Percentiles rank a stretch among this genome's conserved stretches.
phyloP scores from a whole-genome alignment of 345 rosid genomes.

The Arabis hirsuta region DNA sequence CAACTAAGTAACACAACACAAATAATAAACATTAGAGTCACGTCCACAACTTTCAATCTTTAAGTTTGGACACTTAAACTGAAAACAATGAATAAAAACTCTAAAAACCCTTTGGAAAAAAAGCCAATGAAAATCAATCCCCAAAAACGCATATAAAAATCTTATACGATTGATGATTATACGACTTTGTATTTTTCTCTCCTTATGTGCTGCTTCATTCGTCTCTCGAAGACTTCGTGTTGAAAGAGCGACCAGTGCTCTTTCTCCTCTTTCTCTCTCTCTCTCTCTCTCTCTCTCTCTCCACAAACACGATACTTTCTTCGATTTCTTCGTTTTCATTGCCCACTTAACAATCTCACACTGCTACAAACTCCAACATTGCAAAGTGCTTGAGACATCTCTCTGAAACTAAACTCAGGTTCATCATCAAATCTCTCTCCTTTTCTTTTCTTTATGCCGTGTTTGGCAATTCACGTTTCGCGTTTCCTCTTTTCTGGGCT shows the following conservation, averaged over 20 bases:
- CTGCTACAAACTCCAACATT: conserved; percentile 39
- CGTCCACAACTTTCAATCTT: conserved; percentile 20
- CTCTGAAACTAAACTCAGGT: conserved; percentile 33
- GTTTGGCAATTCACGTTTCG: conserved; percentile 48
- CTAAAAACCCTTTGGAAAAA: conserved; percentile 16
- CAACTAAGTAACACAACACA: neutral
- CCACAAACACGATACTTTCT: conserved; percentile 22
- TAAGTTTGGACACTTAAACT: conserved; percentile 19
- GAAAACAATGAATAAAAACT: conserved; percentile 32
- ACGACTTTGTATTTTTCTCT: conserved; percentile 21
- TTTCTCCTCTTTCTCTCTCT: conserved; percentile 22
- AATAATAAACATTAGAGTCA: neutral
- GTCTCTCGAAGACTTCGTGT: conserved; percentile 45
- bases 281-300: conserved; percentile 30
- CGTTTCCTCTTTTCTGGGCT: conserved; percentile 31
- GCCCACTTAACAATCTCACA: conserved; percentile 34
- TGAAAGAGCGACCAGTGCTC: conserved; percentile 46
- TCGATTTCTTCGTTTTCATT: conserved; percentile 23
- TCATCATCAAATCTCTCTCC: conserved; percentile 40
- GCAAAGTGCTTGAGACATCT: conserved; percentile 24
- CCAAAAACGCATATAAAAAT: conserved; percentile 18
- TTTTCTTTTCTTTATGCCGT: conserved; percentile 28
- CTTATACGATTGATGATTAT: conserved; percentile 2
- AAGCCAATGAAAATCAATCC: conserved; percentile 25
- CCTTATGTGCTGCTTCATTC: conserved; percentile 30